phyloP scores from a whole-genome alignment of 805 yeast genomes.

The Yarrowia hollandica region DNA sequence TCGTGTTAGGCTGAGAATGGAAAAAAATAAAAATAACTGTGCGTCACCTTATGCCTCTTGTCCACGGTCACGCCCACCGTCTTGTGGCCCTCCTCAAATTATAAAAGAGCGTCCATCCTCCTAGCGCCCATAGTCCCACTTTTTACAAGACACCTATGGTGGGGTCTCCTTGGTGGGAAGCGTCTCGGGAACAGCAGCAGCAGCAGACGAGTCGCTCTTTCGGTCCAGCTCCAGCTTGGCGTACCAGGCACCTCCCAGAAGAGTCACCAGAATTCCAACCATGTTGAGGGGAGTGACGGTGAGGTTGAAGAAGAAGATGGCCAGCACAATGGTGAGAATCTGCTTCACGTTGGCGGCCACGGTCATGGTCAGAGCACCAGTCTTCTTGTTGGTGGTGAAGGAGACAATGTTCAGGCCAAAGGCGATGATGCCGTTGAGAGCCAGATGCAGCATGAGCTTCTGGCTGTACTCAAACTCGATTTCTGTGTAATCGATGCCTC shows the following conservation, averaged over 20 bases:
- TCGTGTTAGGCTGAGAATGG: too few relatives aligned
- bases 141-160: too few relatives aligned
- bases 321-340: constrained; percentile 37
- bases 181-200: too few relatives aligned
- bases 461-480: constrained; percentile 30
- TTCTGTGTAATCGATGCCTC: constrained; percentile 30
- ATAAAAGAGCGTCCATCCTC: too few relatives aligned
- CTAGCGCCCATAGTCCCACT: too few relatives aligned
- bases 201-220: constrained; percentile 1
- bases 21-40: too few relatives aligned
- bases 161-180: constrained; percentile 2
- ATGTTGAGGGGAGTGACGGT: constrained; percentile 37
- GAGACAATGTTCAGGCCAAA: constrained; percentile 38
- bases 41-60: too few relatives aligned
- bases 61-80: too few relatives aligned
- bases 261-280: constrained; percentile 36
- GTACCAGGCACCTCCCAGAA: constrained; percentile 39
- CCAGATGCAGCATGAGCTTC: constrained; percentile 34
- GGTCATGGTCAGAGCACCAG: constrained; percentile 39
- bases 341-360: constrained; percentile 40
- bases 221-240: constrained; percentile 33
- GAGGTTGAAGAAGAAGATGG: constrained; percentile 37
- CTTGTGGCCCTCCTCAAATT: too few relatives aligned
- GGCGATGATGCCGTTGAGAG: constrained; percentile 37
- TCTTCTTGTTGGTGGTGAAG: constrained; percentile 39